phyloP scores from a whole-genome alignment of 164 flowering plant genomes.

The Euptelea pleiosperma region DNA sequence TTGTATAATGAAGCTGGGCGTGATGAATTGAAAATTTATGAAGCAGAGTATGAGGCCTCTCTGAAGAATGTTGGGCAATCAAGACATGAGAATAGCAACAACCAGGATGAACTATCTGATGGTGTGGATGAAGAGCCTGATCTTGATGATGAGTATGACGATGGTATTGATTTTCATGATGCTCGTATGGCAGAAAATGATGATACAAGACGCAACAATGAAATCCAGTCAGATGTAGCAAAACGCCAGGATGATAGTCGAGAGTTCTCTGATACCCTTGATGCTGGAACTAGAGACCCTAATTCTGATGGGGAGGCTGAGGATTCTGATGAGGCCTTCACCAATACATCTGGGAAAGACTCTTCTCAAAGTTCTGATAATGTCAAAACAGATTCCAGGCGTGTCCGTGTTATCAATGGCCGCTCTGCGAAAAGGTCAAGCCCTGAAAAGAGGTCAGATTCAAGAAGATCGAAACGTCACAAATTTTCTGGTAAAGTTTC shows the following conservation, averaged over 20 bases:
- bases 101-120: conserved; percentile 22
- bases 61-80: conserved; percentile 39
- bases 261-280: conserved; percentile 22
- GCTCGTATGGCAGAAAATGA: conserved; percentile 42
- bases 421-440: conserved; percentile 32
- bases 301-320: conserved; percentile 20
- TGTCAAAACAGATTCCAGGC: conserved; percentile 23
- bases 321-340: conserved; percentile 18
- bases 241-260: conserved; percentile 22
- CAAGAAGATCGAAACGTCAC: conserved; percentile 47
- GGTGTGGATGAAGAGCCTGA: conserved; percentile 38
- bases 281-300: conserved; percentile 20
- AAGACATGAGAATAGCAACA: conserved; percentile 16
- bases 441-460: conserved; percentile 31
- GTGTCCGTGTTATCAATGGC: conserved; percentile 17
- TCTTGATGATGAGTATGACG: conserved; percentile 74
- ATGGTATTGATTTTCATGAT: conserved; percentile 71
- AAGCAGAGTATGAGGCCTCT: conserved; percentile 86
- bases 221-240: conserved; percentile 16
- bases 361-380: conserved; percentile 25
- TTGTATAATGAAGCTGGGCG: conserved; percentile 97
- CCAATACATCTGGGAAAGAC: conserved; percentile 17
- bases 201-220: conserved; percentile 29
- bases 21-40: conserved; percentile 75
- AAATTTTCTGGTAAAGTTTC: conserved; percentile 44